Evolutionary conservation across 2,329 filamentous ascomycete genomes (phyloP).

Genomic region (Pestalotiopsis sp.): DNA sequence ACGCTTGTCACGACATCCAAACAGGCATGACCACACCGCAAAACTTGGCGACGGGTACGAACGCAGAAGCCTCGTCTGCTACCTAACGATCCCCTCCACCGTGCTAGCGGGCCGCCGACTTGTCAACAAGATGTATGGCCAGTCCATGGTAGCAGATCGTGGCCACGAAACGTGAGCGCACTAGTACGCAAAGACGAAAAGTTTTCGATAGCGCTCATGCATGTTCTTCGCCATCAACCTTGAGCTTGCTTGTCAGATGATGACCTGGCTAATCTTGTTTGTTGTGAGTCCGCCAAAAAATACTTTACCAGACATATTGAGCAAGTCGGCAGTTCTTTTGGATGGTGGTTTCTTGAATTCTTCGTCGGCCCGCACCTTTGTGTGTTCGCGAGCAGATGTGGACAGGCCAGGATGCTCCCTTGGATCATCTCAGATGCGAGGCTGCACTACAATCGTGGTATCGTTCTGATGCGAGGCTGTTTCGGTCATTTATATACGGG

Average conservation of each 20-base stretch:
- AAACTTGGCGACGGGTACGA: not conserved
- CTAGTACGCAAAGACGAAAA: not conserved
- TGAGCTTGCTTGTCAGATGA: slow-evolving; percentile 3
- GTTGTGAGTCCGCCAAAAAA: not conserved
- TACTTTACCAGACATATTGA: not conserved
- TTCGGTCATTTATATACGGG: not conserved
- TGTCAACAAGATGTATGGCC: not conserved
- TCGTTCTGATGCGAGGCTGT: not conserved
- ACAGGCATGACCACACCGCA: not conserved
- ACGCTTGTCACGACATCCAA: not conserved
- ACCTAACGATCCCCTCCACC: not conserved
- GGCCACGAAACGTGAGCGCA: not conserved
- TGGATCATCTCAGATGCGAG: not conserved
- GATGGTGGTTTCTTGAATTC: not conserved
- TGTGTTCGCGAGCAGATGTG: not conserved
- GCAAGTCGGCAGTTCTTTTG: not conserved
- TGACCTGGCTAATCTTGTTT: not conserved
- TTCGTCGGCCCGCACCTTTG: not conserved
- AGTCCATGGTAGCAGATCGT: not conserved
- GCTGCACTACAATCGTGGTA: not conserved
- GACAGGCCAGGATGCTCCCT: not conserved
- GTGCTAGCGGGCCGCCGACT: not conserved
- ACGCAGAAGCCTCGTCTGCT: not conserved
- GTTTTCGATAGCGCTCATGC: slow-evolving; percentile 1
- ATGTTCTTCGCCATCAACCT: slow-evolving; percentile 5